Percentiles rank a stretch among this genome's conserved stretches.
Evolutionary conservation across 1,284 basidiomycete species (phyloP).

Genomic region (Trichosporon sp.): DNA sequence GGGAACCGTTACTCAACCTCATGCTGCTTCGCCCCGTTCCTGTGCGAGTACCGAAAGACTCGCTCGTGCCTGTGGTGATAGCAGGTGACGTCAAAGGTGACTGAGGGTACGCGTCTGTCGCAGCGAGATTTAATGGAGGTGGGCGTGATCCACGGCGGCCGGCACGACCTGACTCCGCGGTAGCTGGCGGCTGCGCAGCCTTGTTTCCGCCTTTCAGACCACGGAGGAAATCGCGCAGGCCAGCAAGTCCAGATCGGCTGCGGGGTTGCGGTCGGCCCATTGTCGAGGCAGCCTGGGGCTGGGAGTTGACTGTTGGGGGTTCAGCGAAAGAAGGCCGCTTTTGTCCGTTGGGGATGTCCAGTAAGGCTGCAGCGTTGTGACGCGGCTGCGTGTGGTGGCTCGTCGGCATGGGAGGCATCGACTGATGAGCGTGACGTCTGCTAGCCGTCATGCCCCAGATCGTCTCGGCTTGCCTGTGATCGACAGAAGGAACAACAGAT

Average conservation of each 20-base stretch:
- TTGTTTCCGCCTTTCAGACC: constrained; percentile 32
- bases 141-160: constrained; percentile 20
- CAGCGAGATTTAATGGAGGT: constrained; percentile 26
- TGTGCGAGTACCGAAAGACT: constrained; percentile 14
- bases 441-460: constrained; percentile 19
- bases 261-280: constrained; percentile 29
- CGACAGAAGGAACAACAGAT: constrained; percentile 26
- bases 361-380: constrained; percentile 8
- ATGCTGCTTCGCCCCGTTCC: constrained; percentile 21
- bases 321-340: constrained; percentile 15
- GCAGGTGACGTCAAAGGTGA: constrained; percentile 26
- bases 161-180: background rate
- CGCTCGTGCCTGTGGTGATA: background rate
- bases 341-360: background rate
- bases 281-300: constrained; percentile 25
- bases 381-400: constrained; percentile 13
- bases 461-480: constrained; percentile 24
- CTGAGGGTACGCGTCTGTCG: constrained; percentile 17
- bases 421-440: constrained; percentile 23
- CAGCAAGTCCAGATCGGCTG: constrained; percentile 43
- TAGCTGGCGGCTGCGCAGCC: constrained; percentile 4
- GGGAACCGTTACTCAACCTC: background rate
- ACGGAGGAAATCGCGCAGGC: constrained; percentile 50
- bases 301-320: background rate
- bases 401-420: constrained; percentile 25